Percentiles rank a stretch among this genome's conserved stretches.
These are phyloP conservation scores for Noccaea caerulescens DNA, from an alignment of 345 rosid genomes.

Conservation along the genomic window DNA sequence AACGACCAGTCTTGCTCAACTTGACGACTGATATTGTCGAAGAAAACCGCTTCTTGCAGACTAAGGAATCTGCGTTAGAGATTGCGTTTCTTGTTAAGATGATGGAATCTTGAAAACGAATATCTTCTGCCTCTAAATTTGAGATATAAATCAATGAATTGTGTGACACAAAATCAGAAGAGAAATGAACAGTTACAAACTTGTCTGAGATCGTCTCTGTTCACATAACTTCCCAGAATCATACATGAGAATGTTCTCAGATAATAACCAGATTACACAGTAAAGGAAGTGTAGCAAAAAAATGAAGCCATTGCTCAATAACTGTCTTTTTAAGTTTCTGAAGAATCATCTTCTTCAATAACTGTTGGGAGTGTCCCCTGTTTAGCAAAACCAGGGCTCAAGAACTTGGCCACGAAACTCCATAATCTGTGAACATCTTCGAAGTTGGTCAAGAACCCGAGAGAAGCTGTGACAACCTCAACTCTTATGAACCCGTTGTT, in stretches of 20 bases:
- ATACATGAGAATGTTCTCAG: slow-evolving; percentile 37
- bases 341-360: slow-evolving; percentile 58
- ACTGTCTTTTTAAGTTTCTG: slow-evolving; percentile 48
- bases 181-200: slow-evolving; percentile 28
- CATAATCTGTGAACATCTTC: slow-evolving; percentile 94
- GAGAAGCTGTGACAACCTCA: slow-evolving; percentile 95
- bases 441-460: slow-evolving; percentile 91
- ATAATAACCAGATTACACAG: slow-evolving; percentile 32
- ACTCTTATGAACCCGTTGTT: slow-evolving; percentile 66
- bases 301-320: slow-evolving; percentile 17
- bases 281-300: slow-evolving; percentile 25
- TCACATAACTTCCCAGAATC: slow-evolving; percentile 36
- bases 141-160: slow-evolving; percentile 40
- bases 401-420: slow-evolving; percentile 91
- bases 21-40: slow-evolving; percentile 78
- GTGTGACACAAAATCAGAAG: slow-evolving; percentile 28
- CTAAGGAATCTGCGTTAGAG: slow-evolving; percentile 77
- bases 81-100: slow-evolving; percentile 76
- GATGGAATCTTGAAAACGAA: slow-evolving; percentile 51
- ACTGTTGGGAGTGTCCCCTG: slow-evolving; percentile 81
- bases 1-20: slow-evolving; percentile 72
- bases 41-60: slow-evolving; percentile 78
- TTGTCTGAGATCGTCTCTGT: slow-evolving; percentile 33
- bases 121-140: slow-evolving; percentile 14
- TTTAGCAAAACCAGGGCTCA: slow-evolving; percentile 66